A percentile compares a stretch with the other conserved stretches of the same genome.
phyloP scores from a whole-genome alignment of 2,329 filamentous ascomycete species.

The Gremmenia infestans region DNA sequence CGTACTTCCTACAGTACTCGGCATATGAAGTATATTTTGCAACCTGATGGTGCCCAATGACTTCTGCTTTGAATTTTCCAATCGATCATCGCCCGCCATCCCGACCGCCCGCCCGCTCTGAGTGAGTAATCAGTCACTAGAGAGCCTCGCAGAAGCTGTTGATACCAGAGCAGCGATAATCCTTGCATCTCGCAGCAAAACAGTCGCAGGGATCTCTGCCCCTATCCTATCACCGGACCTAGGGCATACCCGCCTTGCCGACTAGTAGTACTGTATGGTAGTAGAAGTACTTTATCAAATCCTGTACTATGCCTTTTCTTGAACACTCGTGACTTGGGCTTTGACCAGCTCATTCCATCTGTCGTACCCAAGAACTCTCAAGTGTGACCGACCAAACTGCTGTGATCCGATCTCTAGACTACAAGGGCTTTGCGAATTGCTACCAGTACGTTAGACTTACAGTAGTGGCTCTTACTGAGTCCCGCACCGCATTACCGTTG shows the following conservation, averaged over 20 bases:
- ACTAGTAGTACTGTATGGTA: too few relatives aligned
- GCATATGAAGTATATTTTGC: neutral
- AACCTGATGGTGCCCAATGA: neutral
- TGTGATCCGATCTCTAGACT: too few relatives aligned
- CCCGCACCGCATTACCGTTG: neutral
- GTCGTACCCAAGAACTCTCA: neutral
- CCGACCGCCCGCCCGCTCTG: neutral
- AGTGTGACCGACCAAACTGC: neutral
- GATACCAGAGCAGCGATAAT: neutral
- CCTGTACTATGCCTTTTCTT: neutral
- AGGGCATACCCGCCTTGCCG: too few relatives aligned
- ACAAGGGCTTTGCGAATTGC: neutral
- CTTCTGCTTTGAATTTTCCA: neutral
- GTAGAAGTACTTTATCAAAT: too few relatives aligned
- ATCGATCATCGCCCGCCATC: neutral
- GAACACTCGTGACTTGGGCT: neutral
- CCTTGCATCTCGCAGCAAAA: neutral
- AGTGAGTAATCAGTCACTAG: neutral
- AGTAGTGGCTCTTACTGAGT: neutral
- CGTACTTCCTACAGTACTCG: too few relatives aligned
- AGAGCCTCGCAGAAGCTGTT: neutral
- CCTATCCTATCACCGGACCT: too few relatives aligned
- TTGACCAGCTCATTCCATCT: neutral
- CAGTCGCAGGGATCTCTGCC: too few relatives aligned
- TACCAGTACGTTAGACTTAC: neutral